These are phyloP conservation scores for Catharanthus roseus DNA, from an alignment of 257 asterid genomes.

Conservation along the genomic window DNA sequence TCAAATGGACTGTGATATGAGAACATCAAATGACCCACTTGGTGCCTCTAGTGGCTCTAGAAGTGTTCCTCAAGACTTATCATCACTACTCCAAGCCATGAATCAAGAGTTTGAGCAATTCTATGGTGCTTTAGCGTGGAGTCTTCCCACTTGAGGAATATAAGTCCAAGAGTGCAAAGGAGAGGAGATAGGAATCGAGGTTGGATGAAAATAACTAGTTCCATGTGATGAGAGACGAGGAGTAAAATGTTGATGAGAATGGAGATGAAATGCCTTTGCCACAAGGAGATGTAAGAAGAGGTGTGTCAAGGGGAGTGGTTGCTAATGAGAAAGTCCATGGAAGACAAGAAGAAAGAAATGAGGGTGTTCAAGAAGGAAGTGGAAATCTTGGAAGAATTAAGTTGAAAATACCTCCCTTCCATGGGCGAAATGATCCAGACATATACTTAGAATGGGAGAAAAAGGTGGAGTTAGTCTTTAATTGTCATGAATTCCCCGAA, in stretches of 20 bases:
- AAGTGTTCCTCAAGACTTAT: no score
- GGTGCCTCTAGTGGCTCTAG: no score
- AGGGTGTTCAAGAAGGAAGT: background rate
- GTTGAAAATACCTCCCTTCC: background rate
- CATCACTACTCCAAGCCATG: no score
- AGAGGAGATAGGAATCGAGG: no score
- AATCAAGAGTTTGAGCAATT: no score
- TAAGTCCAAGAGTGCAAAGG: no score
- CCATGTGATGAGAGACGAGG: no score
- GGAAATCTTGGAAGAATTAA: background rate
- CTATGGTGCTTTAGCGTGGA: no score
- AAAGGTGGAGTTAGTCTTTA: background rate
- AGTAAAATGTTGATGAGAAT: background rate
- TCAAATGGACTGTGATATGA: no score
- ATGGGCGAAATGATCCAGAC: background rate
- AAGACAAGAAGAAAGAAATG: background rate
- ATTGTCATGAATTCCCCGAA: background rate
- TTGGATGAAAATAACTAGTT: no score
- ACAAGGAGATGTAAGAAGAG: background rate
- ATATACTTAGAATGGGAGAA: conserved; percentile 2
- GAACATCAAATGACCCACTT: no score
- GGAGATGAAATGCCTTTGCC: background rate
- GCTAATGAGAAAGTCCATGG: background rate
- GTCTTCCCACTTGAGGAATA: no score
- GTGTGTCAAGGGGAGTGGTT: background rate